Conservation (phyloP, 495 filamentous ascomycete genomes). For the Penicillium bovifimosum region DNA sequence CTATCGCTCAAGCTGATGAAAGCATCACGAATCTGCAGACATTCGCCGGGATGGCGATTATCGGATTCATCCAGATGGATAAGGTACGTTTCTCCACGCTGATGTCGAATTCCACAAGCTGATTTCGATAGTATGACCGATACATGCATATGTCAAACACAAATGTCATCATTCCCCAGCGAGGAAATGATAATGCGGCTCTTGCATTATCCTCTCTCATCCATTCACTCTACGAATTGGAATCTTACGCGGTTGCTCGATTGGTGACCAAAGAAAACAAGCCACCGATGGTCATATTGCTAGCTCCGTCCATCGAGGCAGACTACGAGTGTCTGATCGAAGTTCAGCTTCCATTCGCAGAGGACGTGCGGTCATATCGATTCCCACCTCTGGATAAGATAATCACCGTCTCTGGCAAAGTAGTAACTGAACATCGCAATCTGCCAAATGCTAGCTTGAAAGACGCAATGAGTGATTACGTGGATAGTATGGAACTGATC, state of each 20-base stretch:
- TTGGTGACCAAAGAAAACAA: slow-evolving; percentile 77
- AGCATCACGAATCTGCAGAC: slow-evolving; percentile 80
- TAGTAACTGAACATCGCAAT: slow-evolving; percentile 76
- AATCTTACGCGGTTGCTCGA: slow-evolving; percentile 82
- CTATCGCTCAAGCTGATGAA: slow-evolving; percentile 77
- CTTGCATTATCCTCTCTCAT: slow-evolving; percentile 87
- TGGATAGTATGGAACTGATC: slow-evolving; percentile 88
- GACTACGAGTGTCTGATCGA: slow-evolving; percentile 88
- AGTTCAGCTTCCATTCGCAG: slow-evolving; percentile 86
- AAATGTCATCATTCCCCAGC: slow-evolving; percentile 67
- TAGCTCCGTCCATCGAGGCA: slow-evolving; percentile 74
- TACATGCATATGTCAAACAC: slow-evolving; percentile 79
- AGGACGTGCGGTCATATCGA: slow-evolving; percentile 82
- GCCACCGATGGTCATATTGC: slow-evolving; percentile 69
- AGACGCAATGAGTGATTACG: slow-evolving; percentile 80
- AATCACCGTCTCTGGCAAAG: slow-evolving; percentile 82
- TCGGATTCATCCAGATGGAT: slow-evolving; percentile 76
- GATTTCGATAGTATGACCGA: slow-evolving; percentile 61
- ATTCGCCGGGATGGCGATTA: slow-evolving; percentile 62
- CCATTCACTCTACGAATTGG: slow-evolving; percentile 78
- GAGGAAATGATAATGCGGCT: slow-evolving; percentile 64
- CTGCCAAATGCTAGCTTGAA: slow-evolving; percentile 71
- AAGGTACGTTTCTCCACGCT: slow-evolving; percentile 47
- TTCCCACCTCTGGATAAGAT: slow-evolving; percentile 90
- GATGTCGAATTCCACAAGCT: background rate